phyloP scores from a whole-genome alignment of 352 stramenopile species.

The Phytophthora idaei region DNA sequence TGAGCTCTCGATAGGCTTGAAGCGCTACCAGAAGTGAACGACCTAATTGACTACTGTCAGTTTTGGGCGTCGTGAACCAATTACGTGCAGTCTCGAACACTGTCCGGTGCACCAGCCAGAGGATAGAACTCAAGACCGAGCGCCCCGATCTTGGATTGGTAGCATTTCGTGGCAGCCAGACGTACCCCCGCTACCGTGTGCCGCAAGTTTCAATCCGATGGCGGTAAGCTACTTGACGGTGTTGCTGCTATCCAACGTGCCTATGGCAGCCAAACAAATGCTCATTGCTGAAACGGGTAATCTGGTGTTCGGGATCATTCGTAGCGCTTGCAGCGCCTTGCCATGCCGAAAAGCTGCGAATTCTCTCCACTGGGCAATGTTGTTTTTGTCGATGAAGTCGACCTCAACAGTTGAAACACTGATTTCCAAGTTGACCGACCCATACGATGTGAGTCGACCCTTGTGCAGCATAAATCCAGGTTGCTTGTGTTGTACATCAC shows the following conservation, averaged over 20 bases:
- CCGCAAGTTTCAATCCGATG: constrained; percentile 60
- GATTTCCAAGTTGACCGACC: not conserved
- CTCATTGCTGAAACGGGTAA: constrained; percentile 29
- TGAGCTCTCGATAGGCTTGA: constrained; percentile 43
- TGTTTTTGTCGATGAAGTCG: not conserved
- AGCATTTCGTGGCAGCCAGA: constrained; percentile 74
- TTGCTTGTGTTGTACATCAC: not conserved
- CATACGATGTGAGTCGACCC: not conserved
- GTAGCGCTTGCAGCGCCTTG: not conserved
- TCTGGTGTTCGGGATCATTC: not conserved
- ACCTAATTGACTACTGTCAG: not conserved
- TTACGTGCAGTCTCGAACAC: constrained; percentile 25
- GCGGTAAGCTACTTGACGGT: constrained; percentile 62
- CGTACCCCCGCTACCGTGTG: constrained; percentile 77
- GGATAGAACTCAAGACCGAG: constrained; percentile 55
- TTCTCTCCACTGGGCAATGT: not conserved
- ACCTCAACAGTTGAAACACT: not conserved
- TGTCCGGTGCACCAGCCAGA: constrained; percentile 35
- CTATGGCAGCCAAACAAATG: constrained; percentile 42
- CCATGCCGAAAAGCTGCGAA: not conserved
- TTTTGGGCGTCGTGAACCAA: constrained; percentile 16
- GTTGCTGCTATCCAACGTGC: constrained; percentile 51
- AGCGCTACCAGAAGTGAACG: not conserved
- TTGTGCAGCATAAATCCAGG: not conserved
- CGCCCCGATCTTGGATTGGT: constrained; percentile 54